Conservation (phyloP, 345 rosid species). For the Carallia brachiata region DNA sequence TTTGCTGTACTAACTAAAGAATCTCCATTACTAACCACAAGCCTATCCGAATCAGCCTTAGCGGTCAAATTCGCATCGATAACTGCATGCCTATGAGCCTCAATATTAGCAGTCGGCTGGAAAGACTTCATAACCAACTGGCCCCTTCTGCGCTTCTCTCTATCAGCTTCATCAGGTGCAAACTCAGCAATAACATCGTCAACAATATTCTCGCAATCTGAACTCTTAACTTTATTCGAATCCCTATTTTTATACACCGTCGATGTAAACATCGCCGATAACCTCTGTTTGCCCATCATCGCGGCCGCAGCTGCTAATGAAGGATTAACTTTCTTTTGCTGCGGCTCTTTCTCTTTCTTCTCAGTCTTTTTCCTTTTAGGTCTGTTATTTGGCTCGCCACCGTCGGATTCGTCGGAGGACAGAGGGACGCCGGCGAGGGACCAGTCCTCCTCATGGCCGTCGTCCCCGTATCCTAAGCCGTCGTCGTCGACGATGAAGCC, state of each 20-base stretch:
- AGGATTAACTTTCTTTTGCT: constrained; percentile 50
- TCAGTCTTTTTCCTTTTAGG: constrained; percentile 51
- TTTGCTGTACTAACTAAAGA: constrained; percentile 5
- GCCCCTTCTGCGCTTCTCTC: constrained; percentile 57
- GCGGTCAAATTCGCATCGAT: constrained; percentile 12
- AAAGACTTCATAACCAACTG: constrained; percentile 20
- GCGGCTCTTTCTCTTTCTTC: constrained; percentile 41
- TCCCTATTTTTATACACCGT: constrained; percentile 68
- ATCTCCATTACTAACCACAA: background rate
- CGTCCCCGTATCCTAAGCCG: constrained; percentile 75
- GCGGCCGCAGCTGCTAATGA: constrained; percentile 72
- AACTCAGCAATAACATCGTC: constrained; percentile 77
- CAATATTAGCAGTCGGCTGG: constrained; percentile 20
- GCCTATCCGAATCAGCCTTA: constrained; percentile 7
- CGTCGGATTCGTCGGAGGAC: constrained; percentile 70
- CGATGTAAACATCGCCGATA: constrained; percentile 78
- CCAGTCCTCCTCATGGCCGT: constrained; percentile 95
- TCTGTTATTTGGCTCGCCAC: constrained; percentile 20
- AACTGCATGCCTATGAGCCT: constrained; percentile 21
- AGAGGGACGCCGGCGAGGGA: constrained; percentile 47
- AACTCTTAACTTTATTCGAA: constrained; percentile 50
- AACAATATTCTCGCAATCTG: constrained; percentile 61
- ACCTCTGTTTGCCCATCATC: constrained; percentile 78
- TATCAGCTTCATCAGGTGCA: constrained; percentile 73
- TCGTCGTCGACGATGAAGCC: constrained; percentile 79